Evolutionary conservation across 371 early-diverging fungal species (phyloP), one percentile per base, ranked within the genome.

Genomic region (Apophysomyces elegans): DNA sequence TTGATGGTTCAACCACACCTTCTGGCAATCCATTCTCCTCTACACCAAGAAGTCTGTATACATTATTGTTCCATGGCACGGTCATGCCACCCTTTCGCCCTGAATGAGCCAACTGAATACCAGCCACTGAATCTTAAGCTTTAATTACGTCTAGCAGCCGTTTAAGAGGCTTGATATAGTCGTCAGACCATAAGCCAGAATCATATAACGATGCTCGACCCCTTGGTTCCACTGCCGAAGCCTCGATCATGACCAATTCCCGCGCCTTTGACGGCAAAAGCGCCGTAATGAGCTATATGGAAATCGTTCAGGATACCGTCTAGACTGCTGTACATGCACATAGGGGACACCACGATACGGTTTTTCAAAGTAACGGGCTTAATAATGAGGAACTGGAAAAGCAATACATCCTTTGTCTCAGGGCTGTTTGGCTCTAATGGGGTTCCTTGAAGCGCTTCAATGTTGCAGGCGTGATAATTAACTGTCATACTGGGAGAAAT

Each of bases 301-400:
- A 77, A 16, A 72, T 82, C 62, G 21, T 50, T 50, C 7, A 50
- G 50, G 5, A 18, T 9, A 8, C 50, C 50, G 5, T 50, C 50
- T 6, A 18, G n/a, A 35, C 50, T 50, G 50, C 70, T 74, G 50
- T 74, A 84, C 73, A 63, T 61, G 74, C 86, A 91, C 95, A 95
- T 95, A 16, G 96, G 95, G 11, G 92, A 84, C 14, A 95, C 90
- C 5, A 84, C 81, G 11, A 93, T 70, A 16, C 95, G 79, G 78
- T 95, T 96, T 65, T 88, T 85, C 54, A 91, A 73, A 0, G 80
- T 81, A 50, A 86, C 68, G 35, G 75, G 74, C 47, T 89, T 84
- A 54, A 92, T 60, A 8, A 65, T 83, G 37, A 89, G 69, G 4
- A 94, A 93, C 56, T 81, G 79, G 73, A 93, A 94, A 9, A 92